These are phyloP conservation scores for Termitomyces titanicus DNA, from an alignment of 768 basidiomycete genomes.

Conservation along the genomic window DNA sequence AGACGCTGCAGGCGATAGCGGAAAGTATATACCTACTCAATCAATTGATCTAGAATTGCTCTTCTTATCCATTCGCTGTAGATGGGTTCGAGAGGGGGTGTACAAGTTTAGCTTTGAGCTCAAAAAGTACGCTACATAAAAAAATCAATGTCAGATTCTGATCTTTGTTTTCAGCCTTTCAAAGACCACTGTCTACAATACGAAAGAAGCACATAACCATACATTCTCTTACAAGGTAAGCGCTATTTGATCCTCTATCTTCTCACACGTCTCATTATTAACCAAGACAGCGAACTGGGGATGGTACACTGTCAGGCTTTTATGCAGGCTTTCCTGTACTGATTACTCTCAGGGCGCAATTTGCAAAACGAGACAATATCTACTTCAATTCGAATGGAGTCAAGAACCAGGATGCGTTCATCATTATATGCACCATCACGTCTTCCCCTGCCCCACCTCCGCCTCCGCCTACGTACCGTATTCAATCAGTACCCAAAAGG, in stretches of 20 bases:
- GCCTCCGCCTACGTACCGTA: conserved; percentile 42
- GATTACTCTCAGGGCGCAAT: conserved; percentile 57
- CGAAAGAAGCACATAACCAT: conserved; percentile 81
- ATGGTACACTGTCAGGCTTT: conserved; percentile 47
- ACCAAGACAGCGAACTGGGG: conserved; percentile 81
- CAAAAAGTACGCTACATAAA: conserved; percentile 45
- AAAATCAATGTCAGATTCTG: neutral
- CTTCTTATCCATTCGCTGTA: conserved; percentile 21
- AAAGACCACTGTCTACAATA: conserved; percentile 51
- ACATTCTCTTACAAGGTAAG: conserved; percentile 66
- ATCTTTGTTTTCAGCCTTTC: conserved; percentile 23
- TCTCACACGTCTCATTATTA: neutral
- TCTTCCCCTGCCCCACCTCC: conserved; percentile 50
- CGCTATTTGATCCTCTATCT: neutral
- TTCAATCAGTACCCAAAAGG: conserved; percentile 59
- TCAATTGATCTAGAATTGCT: neutral
- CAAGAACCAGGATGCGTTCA: conserved; percentile 61
- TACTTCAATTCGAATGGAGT: conserved; percentile 55
- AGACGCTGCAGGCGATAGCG: conserved; percentile 51
- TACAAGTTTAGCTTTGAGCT: conserved; percentile 86
- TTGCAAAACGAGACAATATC: conserved; percentile 68
- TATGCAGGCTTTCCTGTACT: neutral
- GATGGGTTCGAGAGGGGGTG: conserved; percentile 84
- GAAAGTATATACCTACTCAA: conserved; percentile 36
- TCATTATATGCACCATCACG: conserved; percentile 76